Evolutionary conservation across 305 asterid genomes (phyloP).

Genomic region (Fraxinus sp.): DNA sequence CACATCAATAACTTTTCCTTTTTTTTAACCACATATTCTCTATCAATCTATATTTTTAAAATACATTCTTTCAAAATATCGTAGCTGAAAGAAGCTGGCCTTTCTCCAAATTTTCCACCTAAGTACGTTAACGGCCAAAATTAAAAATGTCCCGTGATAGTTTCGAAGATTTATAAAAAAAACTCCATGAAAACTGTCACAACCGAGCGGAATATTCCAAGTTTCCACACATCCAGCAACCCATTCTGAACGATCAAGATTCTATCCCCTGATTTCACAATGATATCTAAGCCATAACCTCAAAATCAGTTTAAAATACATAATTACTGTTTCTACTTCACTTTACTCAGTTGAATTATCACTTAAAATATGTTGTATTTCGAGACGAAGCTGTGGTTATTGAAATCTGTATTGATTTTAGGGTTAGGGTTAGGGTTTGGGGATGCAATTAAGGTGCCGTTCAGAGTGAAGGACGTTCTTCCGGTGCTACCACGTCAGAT

Average conservation of each 20-base stretch:
- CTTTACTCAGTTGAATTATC: conserved; percentile 17
- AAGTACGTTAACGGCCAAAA: too few species aligned
- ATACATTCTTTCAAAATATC: too few species aligned
- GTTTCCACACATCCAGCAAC: neutral
- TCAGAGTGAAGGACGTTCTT: conserved; percentile 75
- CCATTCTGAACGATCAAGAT: neutral
- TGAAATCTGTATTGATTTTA: conserved; percentile 36
- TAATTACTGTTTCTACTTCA: neutral
- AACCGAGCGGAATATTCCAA: neutral
- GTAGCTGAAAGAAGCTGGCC: too few species aligned
- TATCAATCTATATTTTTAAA: too few species aligned
- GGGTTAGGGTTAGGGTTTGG: conserved; percentile 45
- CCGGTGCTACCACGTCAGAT: conserved; percentile 85
- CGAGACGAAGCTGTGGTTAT: conserved; percentile 33
- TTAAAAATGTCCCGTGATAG: too few species aligned
- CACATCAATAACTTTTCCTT: too few species aligned
- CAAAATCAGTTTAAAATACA: conserved; percentile 12
- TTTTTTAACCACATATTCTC: too few species aligned
- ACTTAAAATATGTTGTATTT: conserved; percentile 25
- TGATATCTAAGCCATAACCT: conserved; percentile 26
- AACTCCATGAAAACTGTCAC: neutral
- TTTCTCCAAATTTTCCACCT: too few species aligned
- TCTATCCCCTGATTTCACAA: neutral
- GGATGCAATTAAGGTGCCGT: conserved; percentile 75
- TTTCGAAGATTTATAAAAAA: neutral